phyloP scores from a whole-genome alignment of 192 early-diverging fungal species.

The Coemansia sp. region DNA sequence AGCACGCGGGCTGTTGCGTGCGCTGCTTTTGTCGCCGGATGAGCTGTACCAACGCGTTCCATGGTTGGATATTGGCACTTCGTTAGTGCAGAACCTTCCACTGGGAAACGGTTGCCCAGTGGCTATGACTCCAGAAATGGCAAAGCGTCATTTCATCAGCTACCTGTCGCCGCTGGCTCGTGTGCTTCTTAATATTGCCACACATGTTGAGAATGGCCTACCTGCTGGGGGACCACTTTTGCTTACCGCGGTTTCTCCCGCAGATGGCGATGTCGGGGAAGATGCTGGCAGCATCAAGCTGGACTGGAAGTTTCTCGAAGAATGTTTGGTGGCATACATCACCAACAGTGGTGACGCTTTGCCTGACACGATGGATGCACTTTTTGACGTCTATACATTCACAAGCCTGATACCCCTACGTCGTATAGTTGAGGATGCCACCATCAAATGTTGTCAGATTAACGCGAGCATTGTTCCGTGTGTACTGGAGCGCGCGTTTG shows the following conservation, averaged over 20 bases:
- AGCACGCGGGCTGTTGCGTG: constrained; percentile 21
- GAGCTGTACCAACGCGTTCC: constrained; percentile 27
- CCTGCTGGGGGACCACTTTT: background rate
- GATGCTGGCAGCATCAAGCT: constrained; percentile 8
- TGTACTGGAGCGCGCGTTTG: constrained; percentile 16
- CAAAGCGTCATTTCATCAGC: constrained; percentile 39
- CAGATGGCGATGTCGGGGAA: constrained; percentile 2
- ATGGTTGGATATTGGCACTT: constrained; percentile 44
- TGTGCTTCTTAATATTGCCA: constrained; percentile 33
- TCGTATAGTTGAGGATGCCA: constrained; percentile 22
- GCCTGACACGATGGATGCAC: constrained; percentile 33
- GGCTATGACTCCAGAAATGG: constrained; percentile 18
- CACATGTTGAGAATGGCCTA: constrained; percentile 9
- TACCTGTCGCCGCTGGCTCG: constrained; percentile 45
- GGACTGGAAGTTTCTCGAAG: constrained; percentile 39
- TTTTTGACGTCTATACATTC: constrained; percentile 46
- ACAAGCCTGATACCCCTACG: constrained; percentile 29
- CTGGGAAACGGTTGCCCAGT: constrained; percentile 36
- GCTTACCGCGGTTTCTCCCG: background rate
- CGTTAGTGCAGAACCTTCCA: constrained; percentile 25
- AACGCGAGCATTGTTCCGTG: constrained; percentile 3
- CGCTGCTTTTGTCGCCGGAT: constrained; percentile 25
- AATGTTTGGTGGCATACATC: constrained; percentile 22
- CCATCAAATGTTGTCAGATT: constrained; percentile 16
- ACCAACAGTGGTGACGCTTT: constrained; percentile 7